These are phyloP conservation scores for Botrytis squamosa DNA, from an alignment of 2,329 filamentous ascomycete genomes.

Conservation along the genomic window DNA sequence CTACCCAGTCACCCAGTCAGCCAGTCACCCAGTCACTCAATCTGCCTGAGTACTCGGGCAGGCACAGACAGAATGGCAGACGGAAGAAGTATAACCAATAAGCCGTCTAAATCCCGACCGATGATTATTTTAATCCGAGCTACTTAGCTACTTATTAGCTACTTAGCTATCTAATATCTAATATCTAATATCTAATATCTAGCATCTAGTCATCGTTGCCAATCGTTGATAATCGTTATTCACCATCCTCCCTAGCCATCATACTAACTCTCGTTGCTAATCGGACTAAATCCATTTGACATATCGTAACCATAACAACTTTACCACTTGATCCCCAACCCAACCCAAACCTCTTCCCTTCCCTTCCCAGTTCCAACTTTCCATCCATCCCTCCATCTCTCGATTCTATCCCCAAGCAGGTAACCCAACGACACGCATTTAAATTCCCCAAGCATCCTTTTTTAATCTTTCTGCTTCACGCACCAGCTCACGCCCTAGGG, in stretches of 20 bases:
- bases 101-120: conserved; percentile 4
- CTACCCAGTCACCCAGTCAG: neutral
- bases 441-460: neutral
- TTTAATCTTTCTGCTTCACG: neutral
- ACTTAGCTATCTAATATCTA: no score
- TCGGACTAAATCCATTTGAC: neutral
- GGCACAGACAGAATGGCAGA: neutral
- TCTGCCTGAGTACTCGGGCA: neutral
- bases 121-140: neutral
- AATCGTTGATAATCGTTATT: neutral
- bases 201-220: neutral
- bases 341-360: neutral
- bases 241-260: no score
- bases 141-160: no score
- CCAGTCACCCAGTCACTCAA: no score
- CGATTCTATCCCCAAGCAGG: neutral
- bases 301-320: neutral
- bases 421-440: neutral
- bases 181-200: no score
- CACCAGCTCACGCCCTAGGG: neutral
- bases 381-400: neutral
- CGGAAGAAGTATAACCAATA: neutral
- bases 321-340: neutral
- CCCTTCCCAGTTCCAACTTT: neutral
- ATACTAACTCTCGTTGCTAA: neutral